phyloP scores from a whole-genome alignment of 768 basidiomycete species.

The Lactifluus piperatus region DNA sequence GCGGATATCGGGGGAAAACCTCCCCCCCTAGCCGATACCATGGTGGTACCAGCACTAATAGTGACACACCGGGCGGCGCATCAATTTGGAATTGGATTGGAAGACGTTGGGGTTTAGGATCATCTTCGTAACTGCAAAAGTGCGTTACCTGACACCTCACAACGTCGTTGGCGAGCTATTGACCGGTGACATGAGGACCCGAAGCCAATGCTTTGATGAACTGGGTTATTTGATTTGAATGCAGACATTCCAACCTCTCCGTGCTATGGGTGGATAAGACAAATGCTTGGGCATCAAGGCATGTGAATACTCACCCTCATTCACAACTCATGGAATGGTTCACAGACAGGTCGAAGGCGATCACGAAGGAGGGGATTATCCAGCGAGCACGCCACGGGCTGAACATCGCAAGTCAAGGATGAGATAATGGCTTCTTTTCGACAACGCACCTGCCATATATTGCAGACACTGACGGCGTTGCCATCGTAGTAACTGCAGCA shows the following conservation, averaged over 20 bases:
- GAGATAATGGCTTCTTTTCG: neutral
- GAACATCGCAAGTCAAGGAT: neutral
- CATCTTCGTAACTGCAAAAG: neutral
- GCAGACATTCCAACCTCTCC: constrained; percentile 9
- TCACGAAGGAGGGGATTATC: neutral
- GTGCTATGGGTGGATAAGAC: neutral
- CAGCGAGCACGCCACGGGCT: neutral
- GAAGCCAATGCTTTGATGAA: neutral
- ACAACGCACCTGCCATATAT: neutral
- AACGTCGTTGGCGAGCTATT: neutral
- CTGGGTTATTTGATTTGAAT: constrained; percentile 16
- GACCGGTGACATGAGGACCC: neutral
- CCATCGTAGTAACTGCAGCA: neutral
- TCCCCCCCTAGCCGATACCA: neutral
- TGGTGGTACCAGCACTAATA: neutral
- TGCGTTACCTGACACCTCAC: neutral
- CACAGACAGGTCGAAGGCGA: constrained; percentile 13
- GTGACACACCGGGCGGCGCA: neutral
- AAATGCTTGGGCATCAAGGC: neutral
- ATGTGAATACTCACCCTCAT: constrained; percentile 1
- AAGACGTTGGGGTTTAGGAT: neutral
- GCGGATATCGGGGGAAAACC: neutral
- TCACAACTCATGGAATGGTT: neutral
- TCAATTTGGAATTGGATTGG: neutral
- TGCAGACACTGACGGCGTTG: neutral